Evolutionary conservation across 1,284 basidiomycete species (phyloP).

Genomic region (Puccinia hordei): DNA sequence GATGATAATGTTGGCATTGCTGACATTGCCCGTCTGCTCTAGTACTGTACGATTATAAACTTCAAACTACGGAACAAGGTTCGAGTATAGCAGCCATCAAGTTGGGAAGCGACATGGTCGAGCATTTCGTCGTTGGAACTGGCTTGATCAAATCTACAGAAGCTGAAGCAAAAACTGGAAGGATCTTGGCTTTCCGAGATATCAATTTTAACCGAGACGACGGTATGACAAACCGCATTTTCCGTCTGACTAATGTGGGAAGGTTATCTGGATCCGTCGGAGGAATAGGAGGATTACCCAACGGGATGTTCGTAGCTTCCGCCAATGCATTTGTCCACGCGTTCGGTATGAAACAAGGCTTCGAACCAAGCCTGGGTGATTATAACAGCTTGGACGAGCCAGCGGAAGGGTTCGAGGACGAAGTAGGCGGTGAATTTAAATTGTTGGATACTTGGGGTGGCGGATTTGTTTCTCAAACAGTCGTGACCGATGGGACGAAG

Average conservation of each 20-base stretch:
- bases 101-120: conserved; percentile 15
- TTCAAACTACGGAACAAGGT: conserved; percentile 34
- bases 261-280: conserved; percentile 33
- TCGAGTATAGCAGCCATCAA: conserved; percentile 36
- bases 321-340: conserved; percentile 43
- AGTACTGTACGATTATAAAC: conserved; percentile 26
- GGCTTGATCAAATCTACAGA: conserved; percentile 31
- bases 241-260: background rate
- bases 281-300: conserved; percentile 38
- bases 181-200: conserved; percentile 30
- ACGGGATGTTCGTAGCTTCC: conserved; percentile 39
- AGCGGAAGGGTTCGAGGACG: background rate
- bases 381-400: background rate
- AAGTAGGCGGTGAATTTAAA: conserved; percentile 14
- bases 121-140: conserved; percentile 46
- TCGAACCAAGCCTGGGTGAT: background rate
- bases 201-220: background rate
- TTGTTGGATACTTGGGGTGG: conserved; percentile 44
- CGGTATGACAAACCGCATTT: background rate
- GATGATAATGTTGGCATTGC: background rate
- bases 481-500: conserved; percentile 22
- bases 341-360: conserved; percentile 15
- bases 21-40: background rate
- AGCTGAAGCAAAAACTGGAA: conserved; percentile 33
- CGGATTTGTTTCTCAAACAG: conserved; percentile 42